Conservation (phyloP, 2,329 filamentous ascomycete genomes). For the Xylariaceae sp. region DNA sequence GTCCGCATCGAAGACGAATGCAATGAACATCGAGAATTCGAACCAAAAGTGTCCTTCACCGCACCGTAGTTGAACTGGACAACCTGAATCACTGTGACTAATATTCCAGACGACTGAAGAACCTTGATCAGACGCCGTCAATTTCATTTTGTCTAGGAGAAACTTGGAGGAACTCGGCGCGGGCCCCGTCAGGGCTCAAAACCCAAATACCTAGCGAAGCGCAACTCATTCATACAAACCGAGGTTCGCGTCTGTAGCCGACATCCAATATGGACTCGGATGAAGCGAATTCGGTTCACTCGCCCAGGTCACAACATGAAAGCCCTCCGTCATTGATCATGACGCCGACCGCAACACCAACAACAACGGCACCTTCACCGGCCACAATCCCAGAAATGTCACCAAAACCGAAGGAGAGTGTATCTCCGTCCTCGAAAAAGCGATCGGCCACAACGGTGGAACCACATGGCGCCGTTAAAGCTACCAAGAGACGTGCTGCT, state of each 20-base stretch:
- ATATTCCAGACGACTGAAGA: constrained; percentile 11
- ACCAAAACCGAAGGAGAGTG: constrained; percentile 17
- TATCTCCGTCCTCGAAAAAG: constrained; percentile 28
- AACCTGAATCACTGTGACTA: constrained; percentile 14
- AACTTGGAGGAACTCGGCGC: constrained; percentile 7
- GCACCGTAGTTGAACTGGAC: background rate
- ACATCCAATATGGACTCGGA: constrained; percentile 23
- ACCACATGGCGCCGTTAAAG: constrained; percentile 39
- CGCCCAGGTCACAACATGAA: constrained; percentile 23
- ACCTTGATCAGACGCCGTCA: constrained; percentile 9
- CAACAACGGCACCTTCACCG: background rate
- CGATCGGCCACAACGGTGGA: constrained; percentile 30
- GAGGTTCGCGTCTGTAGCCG: background rate
- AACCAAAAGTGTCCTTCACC: constrained; percentile 11
- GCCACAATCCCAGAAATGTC: constrained; percentile 7
- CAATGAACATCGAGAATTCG: constrained; percentile 11
- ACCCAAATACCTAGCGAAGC: background rate
- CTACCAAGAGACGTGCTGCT: constrained; percentile 76
- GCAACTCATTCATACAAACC: constrained; percentile 10
- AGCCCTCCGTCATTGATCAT: constrained; percentile 15
- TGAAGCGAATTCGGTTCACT: constrained; percentile 22
- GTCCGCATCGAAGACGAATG: constrained; percentile 20
- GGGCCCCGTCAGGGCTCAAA: background rate
- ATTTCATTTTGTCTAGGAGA: constrained; percentile 14
- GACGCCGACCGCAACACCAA: constrained; percentile 3